Evolutionary conservation across 257 asterid genomes (phyloP).

Genomic region (Haberlea rhodopensis): DNA sequence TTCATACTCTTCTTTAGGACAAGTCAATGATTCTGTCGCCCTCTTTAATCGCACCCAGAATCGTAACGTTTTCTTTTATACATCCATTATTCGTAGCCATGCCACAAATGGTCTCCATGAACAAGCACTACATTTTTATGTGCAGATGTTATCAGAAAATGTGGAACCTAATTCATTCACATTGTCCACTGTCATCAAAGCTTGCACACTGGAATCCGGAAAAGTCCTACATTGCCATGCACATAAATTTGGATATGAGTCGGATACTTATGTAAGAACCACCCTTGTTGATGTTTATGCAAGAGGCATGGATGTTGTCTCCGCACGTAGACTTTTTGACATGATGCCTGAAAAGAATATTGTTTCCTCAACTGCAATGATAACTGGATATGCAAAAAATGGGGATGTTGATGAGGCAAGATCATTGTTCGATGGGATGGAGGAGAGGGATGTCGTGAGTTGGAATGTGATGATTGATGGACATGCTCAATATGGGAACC

Average conservation of each 20-base stretch:
- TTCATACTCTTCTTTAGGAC: conserved; percentile 45
- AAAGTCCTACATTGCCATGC: conserved; percentile 46
- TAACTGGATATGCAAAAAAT: conserved; percentile 44
- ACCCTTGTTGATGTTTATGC: conserved; percentile 46
- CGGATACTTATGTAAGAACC: conserved; percentile 44
- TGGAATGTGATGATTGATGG: conserved; percentile 61
- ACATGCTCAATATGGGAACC: conserved; percentile 44
- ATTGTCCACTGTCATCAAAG: conserved; percentile 40
- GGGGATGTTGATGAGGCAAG: conserved; percentile 49
- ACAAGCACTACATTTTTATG: conserved; percentile 39
- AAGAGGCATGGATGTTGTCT: conserved; percentile 36
- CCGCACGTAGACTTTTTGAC: conserved; percentile 44
- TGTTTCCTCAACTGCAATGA: conserved; percentile 49
- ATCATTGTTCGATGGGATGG: conserved; percentile 42
- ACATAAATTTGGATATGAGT: conserved; percentile 41
- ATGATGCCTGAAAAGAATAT: conserved; percentile 39
- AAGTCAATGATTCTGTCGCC: conserved; percentile 30
- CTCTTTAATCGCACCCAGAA: conserved; percentile 40
- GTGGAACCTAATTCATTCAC: conserved; percentile 52
- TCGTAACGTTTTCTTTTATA: conserved; percentile 46
- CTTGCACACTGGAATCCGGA: conserved; percentile 33
- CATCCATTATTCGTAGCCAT: conserved; percentile 49
- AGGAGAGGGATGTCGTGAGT: conserved; percentile 50
- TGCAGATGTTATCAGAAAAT: conserved; percentile 41
- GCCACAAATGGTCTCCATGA: conserved; percentile 38